phyloP scores from a whole-genome alignment of 305 asterid genomes.

The Coffea humblotiana region DNA sequence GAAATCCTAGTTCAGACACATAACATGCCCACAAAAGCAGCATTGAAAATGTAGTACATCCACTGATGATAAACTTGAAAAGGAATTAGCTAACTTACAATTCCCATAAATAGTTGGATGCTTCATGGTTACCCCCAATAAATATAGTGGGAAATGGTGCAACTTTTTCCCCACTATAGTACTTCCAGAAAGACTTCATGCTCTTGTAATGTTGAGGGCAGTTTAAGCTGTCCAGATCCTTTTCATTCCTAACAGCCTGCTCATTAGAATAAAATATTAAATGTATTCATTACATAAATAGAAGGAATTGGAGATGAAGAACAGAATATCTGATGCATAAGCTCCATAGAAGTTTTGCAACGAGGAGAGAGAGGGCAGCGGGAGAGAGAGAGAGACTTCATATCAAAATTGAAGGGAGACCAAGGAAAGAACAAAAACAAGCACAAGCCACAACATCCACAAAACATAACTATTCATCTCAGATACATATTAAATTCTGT shows the following conservation, averaged over 20 bases:
- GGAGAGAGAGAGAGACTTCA: background rate
- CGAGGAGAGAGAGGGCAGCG: background rate
- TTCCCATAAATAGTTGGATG: slow-evolving; percentile 98
- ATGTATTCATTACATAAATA: background rate
- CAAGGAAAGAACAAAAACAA: background rate
- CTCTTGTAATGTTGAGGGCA: slow-evolving; percentile 65
- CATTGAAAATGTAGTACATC: background rate
- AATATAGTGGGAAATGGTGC: slow-evolving; percentile 95
- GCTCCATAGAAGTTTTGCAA: background rate
- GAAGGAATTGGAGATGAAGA: background rate
- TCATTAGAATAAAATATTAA: slow-evolving; percentile 24
- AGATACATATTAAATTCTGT: background rate
- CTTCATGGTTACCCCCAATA: slow-evolving; percentile 96
- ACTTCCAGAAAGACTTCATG: slow-evolving; percentile 92
- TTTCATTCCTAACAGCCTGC: slow-evolving; percentile 93
- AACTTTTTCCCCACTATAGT: slow-evolving; percentile 91
- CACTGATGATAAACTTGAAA: background rate
- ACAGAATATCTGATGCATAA: slow-evolving; percentile 9
- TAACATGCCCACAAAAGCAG: background rate
- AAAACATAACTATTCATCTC: background rate
- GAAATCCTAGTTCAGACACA: background rate
- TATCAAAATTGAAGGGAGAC: background rate
- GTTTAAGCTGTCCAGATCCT: slow-evolving; percentile 74
- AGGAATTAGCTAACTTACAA: slow-evolving; percentile 51
- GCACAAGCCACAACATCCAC: background rate